Evolutionary conservation across 768 basidiomycete genomes (phyloP), one percentile per base, ranked within the genome.

Genomic region (Macrolepiota dolichaula): DNA sequence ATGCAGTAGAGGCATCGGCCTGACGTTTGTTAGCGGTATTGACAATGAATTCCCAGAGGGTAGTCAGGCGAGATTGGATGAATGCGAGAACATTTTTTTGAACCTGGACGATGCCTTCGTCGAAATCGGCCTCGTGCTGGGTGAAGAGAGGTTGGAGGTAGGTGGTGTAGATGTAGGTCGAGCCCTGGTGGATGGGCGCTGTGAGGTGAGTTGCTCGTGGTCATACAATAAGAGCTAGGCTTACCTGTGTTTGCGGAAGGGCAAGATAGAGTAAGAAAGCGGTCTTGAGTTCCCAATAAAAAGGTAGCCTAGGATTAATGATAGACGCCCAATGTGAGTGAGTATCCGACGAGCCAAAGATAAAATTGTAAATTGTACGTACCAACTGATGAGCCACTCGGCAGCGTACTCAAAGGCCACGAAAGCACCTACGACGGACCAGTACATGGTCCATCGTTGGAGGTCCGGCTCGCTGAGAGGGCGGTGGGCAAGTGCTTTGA

Each of bases 251-350:
- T 73, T 89, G 87, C 6, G 88, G 88, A 17, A 91, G 80, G 9
- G 87, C 73, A 47, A 91, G 70, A 74, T 85, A 91, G 25, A 91
- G 76, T 3, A 91, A 69, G 69, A 89, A 84, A 3, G 85, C 24
- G n/a, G 85, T 88, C 66, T 89, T 85, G 55, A 83, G 49, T 67
- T 91, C 89, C 84, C 85, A 89, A 68, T 90, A 91, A 69, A 91
- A 88, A 6, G 89, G 89, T 44, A 91, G 67, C 89, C 89, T 89
- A 66, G 51, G 53, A 57, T 57, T 19, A 44, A 44, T 44, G 42
- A 44, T n/a, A 22, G 42, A 44, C 42, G 36, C 68, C 64, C 59
- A 58, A 57, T 40, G 19, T 32, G 29, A 42, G 61, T 19, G 27
- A 19, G 50, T 47, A 54, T 15, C 54, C 50, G 64, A 38, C 40